Evolutionary conservation across 768 basidiomycete species (phyloP).

Genomic region (Leccinum broughii): DNA sequence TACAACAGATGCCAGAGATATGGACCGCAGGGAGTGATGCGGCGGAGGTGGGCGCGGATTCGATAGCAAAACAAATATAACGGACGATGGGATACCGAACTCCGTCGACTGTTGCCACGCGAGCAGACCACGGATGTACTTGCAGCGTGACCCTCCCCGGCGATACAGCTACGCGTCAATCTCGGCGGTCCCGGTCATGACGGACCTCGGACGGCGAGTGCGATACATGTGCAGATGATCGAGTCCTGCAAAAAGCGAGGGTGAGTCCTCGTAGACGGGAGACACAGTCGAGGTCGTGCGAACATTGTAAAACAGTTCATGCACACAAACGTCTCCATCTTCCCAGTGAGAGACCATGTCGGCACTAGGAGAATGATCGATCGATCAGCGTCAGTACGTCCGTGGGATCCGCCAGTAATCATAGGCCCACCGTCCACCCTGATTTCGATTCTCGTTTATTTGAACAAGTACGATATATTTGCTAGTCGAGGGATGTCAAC

Average conservation of each 20-base stretch:
- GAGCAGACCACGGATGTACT: constrained; percentile 19
- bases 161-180: constrained; percentile 25
- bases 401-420: constrained; percentile 3
- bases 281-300: constrained; percentile 30
- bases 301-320: constrained; percentile 81
- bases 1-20: constrained; percentile 22
- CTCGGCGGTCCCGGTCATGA: constrained; percentile 21
- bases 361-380: constrained; percentile 45
- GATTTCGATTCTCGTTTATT: constrained; percentile 82
- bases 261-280: constrained; percentile 13
- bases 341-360: constrained; percentile 89
- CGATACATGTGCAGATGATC: constrained; percentile 64
- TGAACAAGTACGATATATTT: constrained; percentile 88
- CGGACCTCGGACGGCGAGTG: constrained; percentile 56
- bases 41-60: constrained; percentile 9
- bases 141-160: constrained; percentile 20
- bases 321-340: constrained; percentile 73
- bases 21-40: constrained; percentile 17
- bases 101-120: constrained; percentile 15
- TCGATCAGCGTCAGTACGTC: constrained; percentile 5
- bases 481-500: constrained; percentile 40
- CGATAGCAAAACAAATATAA: constrained; percentile 25
- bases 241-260: constrained; percentile 54
- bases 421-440: constrained; percentile 72
- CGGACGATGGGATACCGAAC: constrained; percentile 17